Percentiles rank a stretch among this genome's conserved stretches.
These are phyloP conservation scores for Gillenia trifoliata DNA, from an alignment of 306 rosid genomes.

Conservation along the genomic window DNA sequence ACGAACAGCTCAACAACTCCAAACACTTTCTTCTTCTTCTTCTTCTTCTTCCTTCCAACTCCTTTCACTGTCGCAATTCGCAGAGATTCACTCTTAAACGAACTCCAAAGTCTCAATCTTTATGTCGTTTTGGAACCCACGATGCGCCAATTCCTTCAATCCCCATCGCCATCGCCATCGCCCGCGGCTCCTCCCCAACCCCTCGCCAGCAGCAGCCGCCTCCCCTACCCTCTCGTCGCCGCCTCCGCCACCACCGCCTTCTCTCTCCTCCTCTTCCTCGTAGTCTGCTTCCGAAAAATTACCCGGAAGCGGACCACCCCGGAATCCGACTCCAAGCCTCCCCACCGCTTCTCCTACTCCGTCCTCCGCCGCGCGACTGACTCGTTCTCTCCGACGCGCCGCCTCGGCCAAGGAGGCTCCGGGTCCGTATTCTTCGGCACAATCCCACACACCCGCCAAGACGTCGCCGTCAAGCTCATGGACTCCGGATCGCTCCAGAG, in stretches of 20 bases:
- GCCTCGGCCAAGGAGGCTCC: constrained; percentile 85
- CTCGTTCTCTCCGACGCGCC: constrained; percentile 61
- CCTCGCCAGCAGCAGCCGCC: constrained; percentile 9
- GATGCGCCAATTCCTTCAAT: constrained; percentile 49
- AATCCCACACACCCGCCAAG: constrained; percentile 32
- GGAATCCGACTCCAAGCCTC: constrained; percentile 43
- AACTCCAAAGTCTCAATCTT: neutral
- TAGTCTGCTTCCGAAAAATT: constrained; percentile 42
- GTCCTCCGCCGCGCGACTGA: constrained; percentile 79
- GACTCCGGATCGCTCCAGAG: constrained; percentile 76
- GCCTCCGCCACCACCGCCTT: constrained; percentile 36
- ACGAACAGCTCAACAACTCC: neutral
- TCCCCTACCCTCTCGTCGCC: constrained; percentile 24
- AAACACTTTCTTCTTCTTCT: neutral
- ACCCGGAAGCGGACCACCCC: constrained; percentile 53
- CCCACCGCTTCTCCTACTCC: constrained; percentile 66
- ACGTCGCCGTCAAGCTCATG: constrained; percentile 85
- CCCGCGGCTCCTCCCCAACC: neutral
- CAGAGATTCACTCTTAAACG: neutral
- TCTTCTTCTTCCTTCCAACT: neutral
- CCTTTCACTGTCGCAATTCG: neutral
- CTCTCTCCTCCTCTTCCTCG: constrained; percentile 46
- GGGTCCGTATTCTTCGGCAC: constrained; percentile 77
- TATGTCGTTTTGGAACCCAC: neutral
- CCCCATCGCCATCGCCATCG: constrained; percentile 35